These are phyloP conservation scores for Aspergillus ellipticus DNA, from an alignment of 495 filamentous ascomycete species.

Conservation along the genomic window DNA sequence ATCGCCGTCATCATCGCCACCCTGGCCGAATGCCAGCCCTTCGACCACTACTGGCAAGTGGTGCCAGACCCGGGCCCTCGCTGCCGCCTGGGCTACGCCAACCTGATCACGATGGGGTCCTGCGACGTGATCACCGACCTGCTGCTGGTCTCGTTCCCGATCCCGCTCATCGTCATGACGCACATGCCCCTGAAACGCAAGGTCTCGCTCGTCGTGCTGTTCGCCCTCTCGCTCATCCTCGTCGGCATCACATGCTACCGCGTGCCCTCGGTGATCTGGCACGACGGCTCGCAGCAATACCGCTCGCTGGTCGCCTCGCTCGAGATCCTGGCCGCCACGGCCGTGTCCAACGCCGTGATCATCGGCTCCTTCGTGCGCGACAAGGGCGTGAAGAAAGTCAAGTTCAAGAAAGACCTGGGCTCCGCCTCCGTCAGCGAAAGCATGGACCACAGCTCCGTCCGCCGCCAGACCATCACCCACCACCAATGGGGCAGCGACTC, in stretches of 20 bases:
- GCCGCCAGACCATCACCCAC: slow-evolving; percentile 49
- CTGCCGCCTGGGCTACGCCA: slow-evolving; percentile 79
- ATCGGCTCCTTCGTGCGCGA: slow-evolving; percentile 81
- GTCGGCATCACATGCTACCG: slow-evolving; percentile 74
- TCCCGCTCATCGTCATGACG: slow-evolving; percentile 76
- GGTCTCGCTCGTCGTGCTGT: slow-evolving; percentile 67
- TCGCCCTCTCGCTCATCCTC: slow-evolving; percentile 74
- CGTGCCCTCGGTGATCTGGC: slow-evolving; percentile 63
- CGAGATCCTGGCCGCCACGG: slow-evolving; percentile 73
- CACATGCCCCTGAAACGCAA: slow-evolving; percentile 64
- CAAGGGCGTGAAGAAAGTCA: slow-evolving; percentile 71
- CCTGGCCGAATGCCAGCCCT: slow-evolving; percentile 81
- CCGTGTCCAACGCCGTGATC: slow-evolving; percentile 72
- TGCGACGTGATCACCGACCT: slow-evolving; percentile 87
- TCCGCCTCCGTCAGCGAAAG: slow-evolving; percentile 51
- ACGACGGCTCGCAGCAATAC: slow-evolving; percentile 63
- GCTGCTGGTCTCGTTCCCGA: slow-evolving; percentile 79
- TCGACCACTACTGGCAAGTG: slow-evolving; percentile 87
- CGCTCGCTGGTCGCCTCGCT: slow-evolving; percentile 75
- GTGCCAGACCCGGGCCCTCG: slow-evolving; percentile 78
- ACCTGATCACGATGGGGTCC: slow-evolving; percentile 82
- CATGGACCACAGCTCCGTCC: slow-evolving; percentile 46
- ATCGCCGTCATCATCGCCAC: slow-evolving; percentile 75
- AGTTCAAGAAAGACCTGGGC: slow-evolving; percentile 57
- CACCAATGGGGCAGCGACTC: slow-evolving; percentile 79